These are phyloP conservation scores for Tetraselmis chui DNA, from an alignment of 139 green algal species.

Conservation along the genomic window DNA sequence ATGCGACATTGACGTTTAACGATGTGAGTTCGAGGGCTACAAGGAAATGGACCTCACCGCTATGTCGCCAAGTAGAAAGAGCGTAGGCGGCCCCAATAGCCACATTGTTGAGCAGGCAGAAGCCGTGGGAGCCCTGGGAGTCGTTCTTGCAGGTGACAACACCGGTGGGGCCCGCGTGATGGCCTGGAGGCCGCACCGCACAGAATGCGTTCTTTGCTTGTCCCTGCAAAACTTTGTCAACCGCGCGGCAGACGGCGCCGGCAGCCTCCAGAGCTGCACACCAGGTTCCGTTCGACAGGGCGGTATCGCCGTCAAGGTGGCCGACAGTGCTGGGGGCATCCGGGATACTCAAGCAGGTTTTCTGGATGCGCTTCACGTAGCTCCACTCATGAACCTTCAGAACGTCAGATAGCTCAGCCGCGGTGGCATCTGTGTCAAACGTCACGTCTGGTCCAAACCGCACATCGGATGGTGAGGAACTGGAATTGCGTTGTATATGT, in stretches of 20 bases:
- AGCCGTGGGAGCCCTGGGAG: conserved; percentile 65
- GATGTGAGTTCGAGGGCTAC: too few species aligned
- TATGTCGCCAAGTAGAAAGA: conserved; percentile 59
- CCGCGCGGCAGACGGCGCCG: conserved; percentile 55
- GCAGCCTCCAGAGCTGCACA: conserved; percentile 67
- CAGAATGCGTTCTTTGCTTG: conserved; percentile 74
- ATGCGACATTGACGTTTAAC: too few species aligned
- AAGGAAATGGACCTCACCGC: conserved; percentile 24
- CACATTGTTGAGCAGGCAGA: conserved; percentile 93
- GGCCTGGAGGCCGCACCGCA: conserved; percentile 79
- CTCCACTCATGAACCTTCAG: conserved; percentile 79
- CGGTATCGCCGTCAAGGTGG: conserved; percentile 77
- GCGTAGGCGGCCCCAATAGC: conserved; percentile 86
- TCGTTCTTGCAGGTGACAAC: conserved; percentile 42
- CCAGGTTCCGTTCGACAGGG: conserved; percentile 59
- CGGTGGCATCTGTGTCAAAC: conserved; percentile 40
- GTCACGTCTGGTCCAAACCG: conserved; percentile 18
- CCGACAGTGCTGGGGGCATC: conserved; percentile 38
- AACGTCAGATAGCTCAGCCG: conserved; percentile 56
- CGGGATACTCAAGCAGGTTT: conserved; percentile 40
- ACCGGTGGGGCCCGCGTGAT: conserved; percentile 76
- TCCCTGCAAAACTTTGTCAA: conserved; percentile 59
- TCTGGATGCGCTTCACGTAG: conserved; percentile 67
- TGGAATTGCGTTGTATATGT: too few species aligned
- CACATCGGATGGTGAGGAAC: too few species aligned